A percentile compares a stretch with the other conserved stretches of the same genome.
These are phyloP conservation scores for Eucalyptus leucophloia DNA, from an alignment of 345 rosid species.

Conservation along the genomic window DNA sequence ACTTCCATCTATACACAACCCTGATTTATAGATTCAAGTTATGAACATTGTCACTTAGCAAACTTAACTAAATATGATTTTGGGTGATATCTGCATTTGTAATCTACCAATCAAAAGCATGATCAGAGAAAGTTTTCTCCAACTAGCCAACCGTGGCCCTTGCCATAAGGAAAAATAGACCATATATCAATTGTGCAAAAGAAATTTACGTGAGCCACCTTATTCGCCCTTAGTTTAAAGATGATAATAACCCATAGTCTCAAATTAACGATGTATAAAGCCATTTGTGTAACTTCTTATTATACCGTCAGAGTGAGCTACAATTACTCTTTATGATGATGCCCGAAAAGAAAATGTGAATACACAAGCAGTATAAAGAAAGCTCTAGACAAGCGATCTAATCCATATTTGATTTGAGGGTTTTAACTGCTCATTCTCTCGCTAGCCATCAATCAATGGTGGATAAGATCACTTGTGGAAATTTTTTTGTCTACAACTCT, in stretches of 20 bases:
- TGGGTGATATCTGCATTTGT: not conserved
- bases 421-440: not conserved
- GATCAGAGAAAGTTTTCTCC: not conserved
- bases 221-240: not conserved
- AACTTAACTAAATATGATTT: not conserved
- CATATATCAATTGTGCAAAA: not conserved
- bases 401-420: not conserved
- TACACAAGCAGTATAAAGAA: not conserved
- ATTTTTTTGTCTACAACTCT: not conserved
- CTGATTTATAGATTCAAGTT: not conserved
- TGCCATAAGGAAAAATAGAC: not conserved
- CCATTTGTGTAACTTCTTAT: not conserved
- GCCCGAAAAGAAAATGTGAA: not conserved
- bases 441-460: accelerated
- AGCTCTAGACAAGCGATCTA: not conserved
- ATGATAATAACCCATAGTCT: accelerated
- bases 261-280: not conserved
- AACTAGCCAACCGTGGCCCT: not conserved
- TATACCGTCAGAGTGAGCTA: not conserved
- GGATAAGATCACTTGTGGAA: not conserved
- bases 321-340: not conserved
- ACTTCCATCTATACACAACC: not conserved
- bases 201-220: not conserved
- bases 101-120: not conserved
- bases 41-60: not conserved